A percentile compares a stretch with the other conserved stretches of the same genome.
Evolutionary conservation across 2,329 filamentous ascomycete species (phyloP).

Genomic region (Graphium sp.): DNA sequence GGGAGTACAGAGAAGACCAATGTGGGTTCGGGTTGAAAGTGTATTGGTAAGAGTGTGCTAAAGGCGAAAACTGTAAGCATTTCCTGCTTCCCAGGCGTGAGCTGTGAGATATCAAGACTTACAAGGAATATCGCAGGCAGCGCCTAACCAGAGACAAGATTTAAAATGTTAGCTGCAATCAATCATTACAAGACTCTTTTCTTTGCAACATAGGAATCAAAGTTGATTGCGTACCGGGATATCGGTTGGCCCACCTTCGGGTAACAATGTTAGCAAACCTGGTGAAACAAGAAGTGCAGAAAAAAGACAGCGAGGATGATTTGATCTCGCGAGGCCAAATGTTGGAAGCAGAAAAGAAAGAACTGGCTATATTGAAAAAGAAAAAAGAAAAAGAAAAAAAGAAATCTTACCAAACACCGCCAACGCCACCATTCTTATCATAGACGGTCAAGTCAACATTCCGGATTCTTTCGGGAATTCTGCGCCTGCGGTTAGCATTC

Average conservation of each 20-base stretch:
- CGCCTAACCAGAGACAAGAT: constrained; percentile 7
- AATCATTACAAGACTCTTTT: too few species aligned
- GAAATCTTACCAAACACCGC: constrained; percentile 5
- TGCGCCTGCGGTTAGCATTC: constrained; percentile 4
- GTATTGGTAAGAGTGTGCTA: constrained; percentile 36
- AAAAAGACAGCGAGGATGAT: too few species aligned
- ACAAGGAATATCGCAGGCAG: constrained; percentile 20
- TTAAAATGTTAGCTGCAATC: background rate
- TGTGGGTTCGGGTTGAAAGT: constrained; percentile 35
- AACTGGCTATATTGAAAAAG: too few species aligned
- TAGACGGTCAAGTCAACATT: constrained; percentile 5
- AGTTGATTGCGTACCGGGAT: background rate
- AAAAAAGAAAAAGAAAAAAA: background rate
- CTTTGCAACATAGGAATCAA: too few species aligned
- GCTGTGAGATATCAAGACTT: constrained; percentile 7
- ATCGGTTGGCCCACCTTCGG: too few species aligned
- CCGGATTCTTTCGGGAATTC: constrained; percentile 4
- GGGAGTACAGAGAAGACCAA: constrained; percentile 34
- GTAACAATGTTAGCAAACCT: too few species aligned
- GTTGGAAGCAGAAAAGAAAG: too few species aligned
- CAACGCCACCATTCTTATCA: constrained; percentile 5
- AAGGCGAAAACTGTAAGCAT: background rate
- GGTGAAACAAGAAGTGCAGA: too few species aligned
- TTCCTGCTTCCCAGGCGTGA: background rate
- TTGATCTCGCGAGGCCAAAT: too few species aligned